Evolutionary conservation across 768 basidiomycete species (phyloP), one percentile per base, ranked within the genome.

Genomic region (Tricholoma furcatifolium): DNA sequence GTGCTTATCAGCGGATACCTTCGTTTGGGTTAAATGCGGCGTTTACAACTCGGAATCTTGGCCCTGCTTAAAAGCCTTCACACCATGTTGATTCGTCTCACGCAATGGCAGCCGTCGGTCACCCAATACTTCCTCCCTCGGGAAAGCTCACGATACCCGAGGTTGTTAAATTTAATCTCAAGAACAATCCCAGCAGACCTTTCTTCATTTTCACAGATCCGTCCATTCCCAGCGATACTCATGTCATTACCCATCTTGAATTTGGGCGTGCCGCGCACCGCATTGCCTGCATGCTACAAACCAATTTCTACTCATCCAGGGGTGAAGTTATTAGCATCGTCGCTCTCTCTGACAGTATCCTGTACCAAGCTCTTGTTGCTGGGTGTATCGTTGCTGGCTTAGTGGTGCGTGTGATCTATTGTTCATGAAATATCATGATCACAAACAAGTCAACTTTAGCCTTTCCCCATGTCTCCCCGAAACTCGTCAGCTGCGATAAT

Each of bases 181-280:
- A 56, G 30, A 51, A 62, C 46, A 66, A 66, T 45, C 32, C 60
- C 1, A 45, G 44, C 6, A 50, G 51, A 14, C 51, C 62, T 3
- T 52, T 62, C 38, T 66, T 53, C 34, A 56, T 54, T n/a, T 66
- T 57, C 50, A 50, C 32, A 6, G 46, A 46, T 40, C 38, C 51
- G 18, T 58, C 60, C 20, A 48, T 44, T 17, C 41, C 55, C 17
- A 53, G 57, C 20, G 51, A 57, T 8, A 49, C 62, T 24, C 53
- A 54, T 1, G 36, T 56, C n/a, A 61, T 77, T 15, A 63, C 69
- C 1, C 66, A 66, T 39, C 47, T 72, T 5, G 72, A 77, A 41
- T 77, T 74, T 51, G 64, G 62, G 14, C 69, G 69, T 14, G 75
- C 74, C 1, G 67, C 65, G 23, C 70, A 76, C 41, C 67, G 73